These are phyloP conservation scores for Fistulinella cinereoalba DNA, from an alignment of 1,284 basidiomycete genomes.

Conservation along the genomic window DNA sequence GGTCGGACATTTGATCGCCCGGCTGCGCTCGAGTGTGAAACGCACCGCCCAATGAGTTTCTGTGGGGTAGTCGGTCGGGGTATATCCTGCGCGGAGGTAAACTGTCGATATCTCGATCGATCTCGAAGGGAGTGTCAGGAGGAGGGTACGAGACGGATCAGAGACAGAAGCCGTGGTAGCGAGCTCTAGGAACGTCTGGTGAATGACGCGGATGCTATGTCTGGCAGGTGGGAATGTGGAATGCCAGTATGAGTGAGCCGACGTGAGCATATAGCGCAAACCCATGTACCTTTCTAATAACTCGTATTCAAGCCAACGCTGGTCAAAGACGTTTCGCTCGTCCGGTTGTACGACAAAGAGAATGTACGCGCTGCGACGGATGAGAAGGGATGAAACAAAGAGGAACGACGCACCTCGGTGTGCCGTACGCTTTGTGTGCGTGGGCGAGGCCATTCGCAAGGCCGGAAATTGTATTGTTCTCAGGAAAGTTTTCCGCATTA, in stretches of 20 bases:
- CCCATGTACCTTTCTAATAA: slow-evolving; percentile 70
- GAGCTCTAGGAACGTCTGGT: slow-evolving; percentile 76
- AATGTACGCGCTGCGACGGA: slow-evolving; percentile 55
- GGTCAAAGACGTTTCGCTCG: slow-evolving; percentile 97
- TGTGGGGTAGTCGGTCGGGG: slow-evolving; percentile 77
- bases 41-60: slow-evolving; percentile 66
- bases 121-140: slow-evolving; percentile 24
- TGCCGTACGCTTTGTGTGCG: slow-evolving; percentile 75
- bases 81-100: slow-evolving; percentile 89
- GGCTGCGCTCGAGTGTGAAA: slow-evolving; percentile 72
- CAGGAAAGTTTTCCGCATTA: slow-evolving; percentile 60
- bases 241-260: neutral
- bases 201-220: slow-evolving; percentile 68
- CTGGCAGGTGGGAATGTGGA: slow-evolving; percentile 40
- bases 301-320: slow-evolving; percentile 85
- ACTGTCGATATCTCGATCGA: slow-evolving; percentile 75
- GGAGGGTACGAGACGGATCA: slow-evolving; percentile 43
- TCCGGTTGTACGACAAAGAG: slow-evolving; percentile 88
- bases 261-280: slow-evolving; percentile 2
- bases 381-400: neutral
- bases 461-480: slow-evolving; percentile 70
- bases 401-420: slow-evolving; percentile 40
- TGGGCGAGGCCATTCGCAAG: slow-evolving; percentile 76
- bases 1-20: slow-evolving; percentile 91
- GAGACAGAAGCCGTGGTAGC: slow-evolving; percentile 46